phyloP scores from a whole-genome alignment of 495 filamentous ascomycete genomes.

The Cudoniella acicularis region DNA sequence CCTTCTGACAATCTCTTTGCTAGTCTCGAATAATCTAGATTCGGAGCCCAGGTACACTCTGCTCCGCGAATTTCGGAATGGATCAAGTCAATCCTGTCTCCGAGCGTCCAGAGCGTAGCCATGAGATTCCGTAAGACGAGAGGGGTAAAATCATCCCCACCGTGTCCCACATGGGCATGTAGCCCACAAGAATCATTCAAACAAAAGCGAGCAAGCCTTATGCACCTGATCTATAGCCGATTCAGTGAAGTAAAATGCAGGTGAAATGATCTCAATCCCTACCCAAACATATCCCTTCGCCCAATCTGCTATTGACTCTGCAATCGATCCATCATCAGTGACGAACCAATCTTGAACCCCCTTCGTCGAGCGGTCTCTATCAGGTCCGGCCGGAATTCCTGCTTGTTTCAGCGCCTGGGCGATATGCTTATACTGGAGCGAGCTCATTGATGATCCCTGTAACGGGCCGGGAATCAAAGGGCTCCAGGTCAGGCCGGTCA shows the following conservation, averaged over 20 bases:
- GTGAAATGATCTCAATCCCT: neutral
- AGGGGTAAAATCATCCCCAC: neutral
- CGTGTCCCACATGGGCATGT: neutral
- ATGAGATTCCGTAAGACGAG: neutral
- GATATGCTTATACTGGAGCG: too few species aligned
- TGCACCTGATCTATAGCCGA: neutral
- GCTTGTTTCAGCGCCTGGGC: too few species aligned
- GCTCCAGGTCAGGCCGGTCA: neutral
- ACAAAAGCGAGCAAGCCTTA: neutral
- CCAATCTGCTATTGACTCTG: neutral
- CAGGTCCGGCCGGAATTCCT: too few species aligned
- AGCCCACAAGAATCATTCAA: neutral
- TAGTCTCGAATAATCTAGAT: too few species aligned
- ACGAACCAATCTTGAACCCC: too few species aligned
- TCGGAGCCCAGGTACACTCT: too few species aligned
- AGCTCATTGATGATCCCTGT: neutral
- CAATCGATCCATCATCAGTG: neutral
- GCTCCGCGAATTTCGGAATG: too few species aligned
- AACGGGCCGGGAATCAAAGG: neutral
- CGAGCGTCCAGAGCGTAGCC: neutral
- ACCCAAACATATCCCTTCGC: neutral
- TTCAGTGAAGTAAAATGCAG: neutral
- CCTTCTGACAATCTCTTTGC: too few species aligned
- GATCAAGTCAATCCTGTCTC: neutral
- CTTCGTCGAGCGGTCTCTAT: too few species aligned